Base-by-base conservation (phyloP, 768 basidiomycete species). In the Boletus patriciae region DNA sequence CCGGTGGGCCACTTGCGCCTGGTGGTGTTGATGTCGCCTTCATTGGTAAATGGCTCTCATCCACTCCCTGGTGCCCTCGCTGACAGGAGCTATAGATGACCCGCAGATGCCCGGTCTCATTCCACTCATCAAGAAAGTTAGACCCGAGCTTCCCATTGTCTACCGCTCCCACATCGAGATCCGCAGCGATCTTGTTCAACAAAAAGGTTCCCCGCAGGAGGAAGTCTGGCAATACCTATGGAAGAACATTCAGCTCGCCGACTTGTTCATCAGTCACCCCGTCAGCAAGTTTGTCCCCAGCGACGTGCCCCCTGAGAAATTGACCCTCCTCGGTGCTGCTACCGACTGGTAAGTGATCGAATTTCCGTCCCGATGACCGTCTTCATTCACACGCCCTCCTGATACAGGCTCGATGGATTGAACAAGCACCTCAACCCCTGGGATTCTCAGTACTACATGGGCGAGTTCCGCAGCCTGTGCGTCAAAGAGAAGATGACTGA, bases 81-180 rank as follows among this genome's bases (percentile, higher is more conserved):
- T 65, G 44, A 64, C 50, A 25, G 12, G 40, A 31, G 51, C 49
- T 51, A 75, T 58, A 82, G 90, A 92, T 74, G 90, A 92, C 73
- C 90, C 90, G n/a, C 90, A 93, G 72, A 92, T 97, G 85, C 90
- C 93, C 41, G 93, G 93, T 47, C 80, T 97, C 52, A 95, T 98
- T 70, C 95, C 95, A 7, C 80, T 94, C 62, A 96, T 97, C 79
- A 86, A 84, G 70, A 88, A 88, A 76, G 77, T 87, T 52, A 81
- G 89, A 55, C 93, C 94, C 3, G 86, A 88, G 25, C 76, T 94
- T 46, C 94, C 94, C 51, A 92, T 97, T 67, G 78, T 95, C 61
- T 98, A 95, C 72, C 87, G 94, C 44, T 96, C 93, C 50, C 94
- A 97, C 77, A 97, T 97, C 59, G 94, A 98, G 76, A 94, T 90